Evolutionary conservation across 2,329 filamentous ascomycete species (phyloP), one percentile per base, ranked within the genome.

Genomic region (Colletotrichum phormii): DNA sequence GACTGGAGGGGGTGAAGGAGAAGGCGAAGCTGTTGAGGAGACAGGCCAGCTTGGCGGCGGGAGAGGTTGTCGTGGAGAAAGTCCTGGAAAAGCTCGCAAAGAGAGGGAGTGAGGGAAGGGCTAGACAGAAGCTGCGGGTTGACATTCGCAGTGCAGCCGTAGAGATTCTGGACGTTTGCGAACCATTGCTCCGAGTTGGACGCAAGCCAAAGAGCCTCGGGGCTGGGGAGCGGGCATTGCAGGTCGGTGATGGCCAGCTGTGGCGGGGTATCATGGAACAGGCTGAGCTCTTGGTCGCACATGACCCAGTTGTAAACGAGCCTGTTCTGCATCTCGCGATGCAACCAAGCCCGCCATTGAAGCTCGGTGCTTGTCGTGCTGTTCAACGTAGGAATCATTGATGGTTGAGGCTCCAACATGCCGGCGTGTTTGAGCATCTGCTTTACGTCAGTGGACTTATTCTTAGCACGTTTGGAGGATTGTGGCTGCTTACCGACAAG

Each of bases 221-320:
- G 81, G 4, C 83, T 83, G 4, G 92, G 92, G 78, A 94, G 88
- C 4, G 91, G 90, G 54, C 90, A 89, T 26, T 87, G 86, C 60
- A 93, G 87, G 71, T 94, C 91, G 35, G 88, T 91, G 66, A 93
- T 88, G 15, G 90, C 89, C 68, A 94, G 88, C 37, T 93, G 82
- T 0, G 91, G 89, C 1, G 86, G 85, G 1, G 86, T 89, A 77
- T 93, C 91, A 75, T 92, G 87, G 81, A 93, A 93, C 9, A 93
- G 83, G 60, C 90, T 89, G 67, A 93, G 83, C 80, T 94, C 92
- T 77, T 94, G 92, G 78, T 94, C 92, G 29, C 93, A 87, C 89
- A 93, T 92, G 24, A 92, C 89, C 90, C 92, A 94, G 67, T 92
- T 93, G 81, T 94, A 93, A n/a, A 93, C 89, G 37, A 94, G 84